Base-by-base conservation (phyloP, 495 filamentous ascomycete species). In the Amniculicola lignicola region DNA sequence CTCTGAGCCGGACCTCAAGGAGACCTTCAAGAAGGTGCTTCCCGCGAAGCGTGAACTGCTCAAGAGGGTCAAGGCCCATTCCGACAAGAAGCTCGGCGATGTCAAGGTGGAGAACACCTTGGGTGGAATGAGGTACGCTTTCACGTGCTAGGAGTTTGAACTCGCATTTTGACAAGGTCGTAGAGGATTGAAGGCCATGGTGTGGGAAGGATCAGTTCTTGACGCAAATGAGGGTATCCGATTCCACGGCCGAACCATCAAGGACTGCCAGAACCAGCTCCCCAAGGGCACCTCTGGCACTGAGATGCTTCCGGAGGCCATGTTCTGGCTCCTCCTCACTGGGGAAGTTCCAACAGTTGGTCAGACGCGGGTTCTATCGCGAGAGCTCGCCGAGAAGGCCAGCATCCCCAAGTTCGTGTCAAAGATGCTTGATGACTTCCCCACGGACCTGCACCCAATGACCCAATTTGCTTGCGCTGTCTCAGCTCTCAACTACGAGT, bases 311-410 rank as follows among this genome's bases (percentile, higher is more conserved):
- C 93, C 93, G 31, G 93, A 98, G 73, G 85, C 90, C 67, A 97
- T 98, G 93, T 98, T 98, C 80, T 98, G 93, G 93, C 85, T 98
- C 22, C 85, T 98, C 14, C 74, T 98, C 55, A 98, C 93, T 7
- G 94, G 93, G 52, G 79, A 92, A 70, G 88, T 98, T 21, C 93
- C 93, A 9, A 87, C 86, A 2, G 85, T 84, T 21, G 69, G 71
- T 29, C 93, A 98, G 71, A 80, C 90, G 46, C 88, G 93, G 62
- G 74, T 74, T 38, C 82, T 98, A 59, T 93, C 88, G 35, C 79
- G 83, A 35, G 87, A 95, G 69, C 79, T 96, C 21, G 93, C 93
- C 35, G 87, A 91, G 70, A 85, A 96, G 69, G 84, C 86, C 24
- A 72, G 77, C 51, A 80, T 98, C n/a, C 93, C 93, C 43, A 76